Percentiles rank a stretch among this genome's conserved stretches.
Conservation (phyloP, 2,329 filamentous ascomycete species). For the Furcasterigmium sp. region DNA sequence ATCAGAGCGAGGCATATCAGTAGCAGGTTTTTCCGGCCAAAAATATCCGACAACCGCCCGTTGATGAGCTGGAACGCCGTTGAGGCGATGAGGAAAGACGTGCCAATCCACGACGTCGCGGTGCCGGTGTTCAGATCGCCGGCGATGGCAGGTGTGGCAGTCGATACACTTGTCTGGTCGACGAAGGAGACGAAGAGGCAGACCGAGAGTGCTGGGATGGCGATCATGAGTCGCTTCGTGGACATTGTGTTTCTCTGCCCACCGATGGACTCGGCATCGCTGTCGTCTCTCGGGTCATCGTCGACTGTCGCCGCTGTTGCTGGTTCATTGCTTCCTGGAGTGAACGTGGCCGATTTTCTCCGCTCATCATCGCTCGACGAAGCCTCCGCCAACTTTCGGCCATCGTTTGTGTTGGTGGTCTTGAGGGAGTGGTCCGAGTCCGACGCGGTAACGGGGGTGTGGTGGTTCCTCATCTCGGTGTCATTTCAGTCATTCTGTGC, state of each 20-base stretch:
- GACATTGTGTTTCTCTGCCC: conserved; percentile 28
- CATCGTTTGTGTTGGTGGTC: neutral
- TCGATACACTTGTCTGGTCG: conserved; percentile 29
- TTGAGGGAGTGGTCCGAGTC: neutral
- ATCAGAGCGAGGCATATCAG: conserved; percentile 21
- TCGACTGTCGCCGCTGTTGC: neutral
- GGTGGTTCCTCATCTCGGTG: conserved; percentile 6
- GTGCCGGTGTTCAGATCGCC: conserved; percentile 21
- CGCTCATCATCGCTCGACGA: conserved; percentile 5
- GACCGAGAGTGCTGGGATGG: conserved; percentile 20
- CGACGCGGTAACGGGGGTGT: neutral
- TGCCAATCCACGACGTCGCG: conserved; percentile 27
- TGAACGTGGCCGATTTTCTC: neutral
- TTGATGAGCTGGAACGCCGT: conserved; percentile 29
- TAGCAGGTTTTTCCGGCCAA: conserved; percentile 26
- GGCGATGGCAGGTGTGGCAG: conserved; percentile 30
- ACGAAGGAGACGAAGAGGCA: conserved; percentile 27
- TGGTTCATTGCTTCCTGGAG: neutral
- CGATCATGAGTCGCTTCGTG: conserved; percentile 22
- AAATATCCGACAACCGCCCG: conserved; percentile 27
- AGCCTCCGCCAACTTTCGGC: neutral
- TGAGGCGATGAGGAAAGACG: conserved; percentile 29
- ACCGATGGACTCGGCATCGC: conserved; percentile 17
- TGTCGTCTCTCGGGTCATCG: conserved; percentile 3
- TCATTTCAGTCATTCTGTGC: neutral